Conservation (phyloP, 2,329 filamentous ascomycete species). For the Aspergillus felis region DNA sequence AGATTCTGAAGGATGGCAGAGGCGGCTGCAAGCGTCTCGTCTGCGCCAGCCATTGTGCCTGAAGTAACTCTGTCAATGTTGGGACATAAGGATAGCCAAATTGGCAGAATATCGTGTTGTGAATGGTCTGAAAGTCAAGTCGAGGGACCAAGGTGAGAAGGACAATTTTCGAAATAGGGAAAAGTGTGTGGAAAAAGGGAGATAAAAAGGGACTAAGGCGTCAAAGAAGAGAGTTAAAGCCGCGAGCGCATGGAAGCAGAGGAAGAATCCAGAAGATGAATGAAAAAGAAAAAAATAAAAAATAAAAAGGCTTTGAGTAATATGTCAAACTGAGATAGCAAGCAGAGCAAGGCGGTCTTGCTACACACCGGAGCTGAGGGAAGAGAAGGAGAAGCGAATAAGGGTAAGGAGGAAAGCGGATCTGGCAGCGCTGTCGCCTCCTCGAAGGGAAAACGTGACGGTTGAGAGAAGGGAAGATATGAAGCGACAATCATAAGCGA, state of each 20-base stretch:
- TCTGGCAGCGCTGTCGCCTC: background rate
- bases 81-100: conserved; percentile 13
- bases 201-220: conserved; percentile 1
- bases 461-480: background rate
- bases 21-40: conserved; percentile 47
- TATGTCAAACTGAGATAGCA: background rate
- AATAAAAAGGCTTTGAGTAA: background rate
- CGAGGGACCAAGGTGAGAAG: background rate
- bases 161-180: background rate
- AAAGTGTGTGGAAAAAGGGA: conserved; percentile 4
- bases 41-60: conserved; percentile 45
- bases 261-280: conserved; percentile 2
- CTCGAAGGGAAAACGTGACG: background rate
- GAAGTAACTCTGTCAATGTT: conserved; percentile 17
- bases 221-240: conserved; percentile 5
- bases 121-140: conserved; percentile 2
- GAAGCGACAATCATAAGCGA: background rate
- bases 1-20: conserved; percentile 44
- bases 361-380: background rate
- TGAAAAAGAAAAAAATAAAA: conserved; percentile 1
- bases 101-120: background rate
- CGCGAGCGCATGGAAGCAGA: background rate
- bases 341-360: background rate
- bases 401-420: background rate
- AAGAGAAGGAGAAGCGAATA: background rate